Percentiles rank a stretch among this genome's conserved stretches.
Conservation (phyloP, 2,329 filamentous ascomycete genomes). For the Diaporthe citriasiana region DNA sequence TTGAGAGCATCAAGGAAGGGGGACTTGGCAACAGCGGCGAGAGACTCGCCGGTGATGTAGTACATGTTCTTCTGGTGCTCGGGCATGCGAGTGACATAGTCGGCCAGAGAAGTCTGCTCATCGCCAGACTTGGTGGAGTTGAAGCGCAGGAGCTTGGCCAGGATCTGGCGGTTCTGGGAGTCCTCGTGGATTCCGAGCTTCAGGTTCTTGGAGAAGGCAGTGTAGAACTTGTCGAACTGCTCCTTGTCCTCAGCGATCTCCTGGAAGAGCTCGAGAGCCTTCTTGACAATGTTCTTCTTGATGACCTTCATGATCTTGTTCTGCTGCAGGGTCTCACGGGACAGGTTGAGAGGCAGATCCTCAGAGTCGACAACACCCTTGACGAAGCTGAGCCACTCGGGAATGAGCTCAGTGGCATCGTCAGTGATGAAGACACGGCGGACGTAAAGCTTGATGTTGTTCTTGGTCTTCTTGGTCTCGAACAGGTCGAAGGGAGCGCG, state of each 20-base stretch:
- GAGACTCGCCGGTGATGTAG: slow-evolving; percentile 99
- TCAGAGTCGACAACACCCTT: slow-evolving; percentile 99
- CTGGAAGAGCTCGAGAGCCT: slow-evolving; percentile 98
- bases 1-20: slow-evolving; percentile 99
- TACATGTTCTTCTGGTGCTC: slow-evolving; percentile 99
- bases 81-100: slow-evolving; percentile 99
- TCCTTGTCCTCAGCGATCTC: slow-evolving; percentile 99
- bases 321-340: slow-evolving; percentile 99
- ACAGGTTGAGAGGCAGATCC: slow-evolving; percentile 99
- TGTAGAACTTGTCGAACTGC: slow-evolving; percentile 99
- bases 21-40: slow-evolving; percentile 98
- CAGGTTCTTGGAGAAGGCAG: slow-evolving; percentile 99
- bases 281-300: slow-evolving; percentile 99
- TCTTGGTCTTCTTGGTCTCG: slow-evolving; percentile 99
- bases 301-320: slow-evolving; percentile 99
- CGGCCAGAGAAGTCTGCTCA: slow-evolving; percentile 91
- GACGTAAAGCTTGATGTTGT: slow-evolving; percentile 99
- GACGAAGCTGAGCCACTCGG: slow-evolving; percentile 99
- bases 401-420: slow-evolving; percentile 98
- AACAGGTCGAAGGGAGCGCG: slow-evolving; percentile 99
- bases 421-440: slow-evolving; percentile 99
- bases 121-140: slow-evolving; percentile 99
- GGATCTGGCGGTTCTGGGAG: slow-evolving; percentile 91
- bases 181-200: slow-evolving; percentile 99
- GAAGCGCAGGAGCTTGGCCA: slow-evolving; percentile 99